phyloP scores from a whole-genome alignment of 2,329 filamentous ascomycete species.

The Arthrobotrys conoides region DNA sequence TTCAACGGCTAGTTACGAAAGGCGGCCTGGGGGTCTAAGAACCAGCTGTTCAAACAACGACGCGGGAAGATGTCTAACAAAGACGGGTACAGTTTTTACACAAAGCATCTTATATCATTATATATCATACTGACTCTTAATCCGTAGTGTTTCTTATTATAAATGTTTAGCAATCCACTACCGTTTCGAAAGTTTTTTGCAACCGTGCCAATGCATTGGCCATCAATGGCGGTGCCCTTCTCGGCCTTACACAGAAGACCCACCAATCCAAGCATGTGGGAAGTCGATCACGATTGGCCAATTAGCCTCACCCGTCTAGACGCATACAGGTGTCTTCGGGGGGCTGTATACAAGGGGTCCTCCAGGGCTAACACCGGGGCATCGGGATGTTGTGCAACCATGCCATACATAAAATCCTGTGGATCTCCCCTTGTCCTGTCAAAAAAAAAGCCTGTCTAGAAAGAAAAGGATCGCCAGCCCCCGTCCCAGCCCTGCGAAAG shows the following conservation, averaged over 20 bases:
- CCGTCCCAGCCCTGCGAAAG: conserved; percentile 14
- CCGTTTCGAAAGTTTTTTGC: conserved; percentile 6
- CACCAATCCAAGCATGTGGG: conserved; percentile 30
- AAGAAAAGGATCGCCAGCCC: conserved; percentile 19
- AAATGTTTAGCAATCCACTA: conserved; percentile 2
- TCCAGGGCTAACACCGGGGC: conserved; percentile 40
- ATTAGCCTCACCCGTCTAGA: conserved; percentile 11
- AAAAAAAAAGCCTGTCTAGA: conserved; percentile 16
- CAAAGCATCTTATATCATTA: neutral
- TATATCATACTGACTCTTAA: neutral
- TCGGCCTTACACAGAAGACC: conserved; percentile 18
- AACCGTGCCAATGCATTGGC: neutral
- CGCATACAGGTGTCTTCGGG: conserved; percentile 43
- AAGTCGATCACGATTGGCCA: conserved; percentile 38
- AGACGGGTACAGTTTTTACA: neutral
- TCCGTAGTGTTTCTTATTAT: conserved; percentile 11
- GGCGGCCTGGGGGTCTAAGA: neutral
- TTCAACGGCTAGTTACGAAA: conserved; percentile 4
- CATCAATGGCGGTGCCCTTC: neutral
- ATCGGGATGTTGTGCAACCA: conserved; percentile 60
- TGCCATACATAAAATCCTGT: conserved; percentile 31
- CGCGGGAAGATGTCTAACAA: neutral
- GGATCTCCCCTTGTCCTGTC: conserved; percentile 22
- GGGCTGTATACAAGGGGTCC: conserved; percentile 31
- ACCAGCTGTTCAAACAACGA: neutral